Evolutionary conservation across 768 basidiomycete species (phyloP), one percentile per base, ranked within the genome.

Genomic region (Krasilnikovozyma curviuscula): DNA sequence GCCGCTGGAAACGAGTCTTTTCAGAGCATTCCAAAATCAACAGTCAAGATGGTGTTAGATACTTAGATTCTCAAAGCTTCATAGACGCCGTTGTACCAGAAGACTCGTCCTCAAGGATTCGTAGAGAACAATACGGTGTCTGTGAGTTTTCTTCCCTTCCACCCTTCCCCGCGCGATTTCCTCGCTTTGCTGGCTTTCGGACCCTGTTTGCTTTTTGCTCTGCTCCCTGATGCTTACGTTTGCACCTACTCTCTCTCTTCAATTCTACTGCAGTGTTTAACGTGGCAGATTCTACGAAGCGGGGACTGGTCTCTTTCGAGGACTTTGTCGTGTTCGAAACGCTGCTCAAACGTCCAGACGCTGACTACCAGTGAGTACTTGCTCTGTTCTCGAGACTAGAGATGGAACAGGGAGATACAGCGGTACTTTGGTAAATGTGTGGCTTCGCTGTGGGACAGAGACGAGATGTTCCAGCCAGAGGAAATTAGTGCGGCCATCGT

Each of bases 251-350:
- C 48, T 14, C 27, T 49, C 7, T 25, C 19, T 38, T n/a, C 10
- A 28, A 40, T 27, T 27, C 3, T 14, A 18, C 12, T 3, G n/a
- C 34, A 65, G 64, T 66, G 31, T 66, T 66, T 54, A 44, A 52
- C 3, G 63, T 66, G 7, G 65, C 65, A 12, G 64, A 66, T 38
- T 46, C 45, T 16, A 49, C 54, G 16, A 50, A 53, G 25, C 46
- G 64, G 31, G 63, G 63, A n/a, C 40, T 59, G 30, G 55, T 65
- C 13, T 62, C 61, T 13, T 95, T 85, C 80, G 86, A 93, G 58
- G 93, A 98, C 65, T 98, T 93, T 57, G 78, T 78, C 6, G 79
- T 91, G 53, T 98, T 98, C 62, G 81, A 97, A 69, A 89, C 86
- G 30, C 23, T 52, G 28, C 44, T 52, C 30, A 52, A 52, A n/a